Conservation (phyloP, 192 early-diverging fungal species). For the Backusella sp. region DNA sequence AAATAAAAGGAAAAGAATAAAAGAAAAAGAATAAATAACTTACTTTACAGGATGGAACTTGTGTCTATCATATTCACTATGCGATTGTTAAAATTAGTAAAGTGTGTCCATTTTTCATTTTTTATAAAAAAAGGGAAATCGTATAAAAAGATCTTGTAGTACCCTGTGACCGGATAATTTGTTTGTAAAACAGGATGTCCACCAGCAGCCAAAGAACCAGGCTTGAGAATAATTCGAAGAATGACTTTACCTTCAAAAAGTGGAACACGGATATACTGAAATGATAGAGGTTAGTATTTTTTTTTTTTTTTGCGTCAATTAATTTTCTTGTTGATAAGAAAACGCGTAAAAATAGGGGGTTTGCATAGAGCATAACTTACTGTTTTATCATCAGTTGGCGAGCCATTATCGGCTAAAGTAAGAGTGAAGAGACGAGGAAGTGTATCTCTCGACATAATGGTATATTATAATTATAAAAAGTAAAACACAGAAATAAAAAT, state of each 20-base stretch:
- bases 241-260: conserved; percentile 63
- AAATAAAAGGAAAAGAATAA: not conserved
- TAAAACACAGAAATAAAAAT: not conserved
- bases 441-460: not conserved
- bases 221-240: conserved; percentile 77
- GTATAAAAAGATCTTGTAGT: conserved; percentile 24
- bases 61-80: conserved; percentile 32
- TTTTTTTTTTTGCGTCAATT: not conserved
- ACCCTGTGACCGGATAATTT: conserved; percentile 85
- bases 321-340: not conserved
- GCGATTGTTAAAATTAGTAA: not conserved
- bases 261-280: conserved; percentile 76
- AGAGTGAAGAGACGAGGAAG: conserved; percentile 40
- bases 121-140: conserved; percentile 31
- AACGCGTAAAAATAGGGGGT: not conserved
- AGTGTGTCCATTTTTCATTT: not conserved
- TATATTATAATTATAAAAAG: not conserved
- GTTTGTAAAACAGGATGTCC: conserved; percentile 68
- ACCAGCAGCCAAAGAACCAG: conserved; percentile 75
- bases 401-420: conserved; percentile 58
- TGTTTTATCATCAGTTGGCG: conserved; percentile 48
- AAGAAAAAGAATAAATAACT: conserved; percentile 7
- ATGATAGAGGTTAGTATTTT: not conserved
- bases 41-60: conserved; percentile 46
- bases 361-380: conserved; percentile 30